phyloP scores from a whole-genome alignment of 164 flowering plant genomes.

The Stephania cephalantha region DNA sequence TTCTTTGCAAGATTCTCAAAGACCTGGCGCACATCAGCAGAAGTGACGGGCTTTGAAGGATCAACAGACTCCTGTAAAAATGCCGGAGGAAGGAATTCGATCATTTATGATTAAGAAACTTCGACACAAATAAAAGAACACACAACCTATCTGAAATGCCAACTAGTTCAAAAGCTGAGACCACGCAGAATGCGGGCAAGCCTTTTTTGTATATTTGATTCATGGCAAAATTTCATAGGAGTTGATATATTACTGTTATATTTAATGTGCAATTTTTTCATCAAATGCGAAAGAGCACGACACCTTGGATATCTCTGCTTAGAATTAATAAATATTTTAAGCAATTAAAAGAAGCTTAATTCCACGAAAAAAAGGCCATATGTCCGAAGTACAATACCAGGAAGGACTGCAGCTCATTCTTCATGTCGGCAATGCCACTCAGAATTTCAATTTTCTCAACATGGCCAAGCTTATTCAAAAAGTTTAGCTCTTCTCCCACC shows the following conservation, averaged over 20 bases:
- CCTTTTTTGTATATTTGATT: not conserved
- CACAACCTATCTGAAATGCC: not conserved
- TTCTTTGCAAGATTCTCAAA: conserved; percentile 91
- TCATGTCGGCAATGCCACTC: conserved; percentile 86
- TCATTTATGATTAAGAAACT: not conserved
- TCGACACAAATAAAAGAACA: not conserved
- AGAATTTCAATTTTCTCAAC: conserved; percentile 82
- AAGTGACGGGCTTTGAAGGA: conserved; percentile 70
- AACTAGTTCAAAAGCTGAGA: not conserved
- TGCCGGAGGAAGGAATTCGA: not conserved
- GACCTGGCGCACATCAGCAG: conserved; percentile 72
- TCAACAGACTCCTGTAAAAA: conserved; percentile 62
- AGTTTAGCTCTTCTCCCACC: conserved; percentile 56
- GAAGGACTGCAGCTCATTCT: conserved; percentile 60
- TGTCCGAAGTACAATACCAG: conserved; percentile 43
- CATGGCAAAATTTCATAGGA: not conserved
- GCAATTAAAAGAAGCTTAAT: not conserved
- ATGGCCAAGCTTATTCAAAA: conserved; percentile 74
- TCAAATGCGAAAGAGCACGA: not conserved
- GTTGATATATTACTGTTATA: not conserved
- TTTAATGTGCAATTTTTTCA: not conserved
- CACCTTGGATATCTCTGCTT: not conserved
- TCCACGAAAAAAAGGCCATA: not conserved
- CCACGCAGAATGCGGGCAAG: not conserved
- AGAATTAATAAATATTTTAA: not conserved